A percentile compares a stretch with the other conserved stretches of the same genome.
Conservation (phyloP, 2,329 filamentous ascomycete species). For the Apiospora pterosperma region DNA sequence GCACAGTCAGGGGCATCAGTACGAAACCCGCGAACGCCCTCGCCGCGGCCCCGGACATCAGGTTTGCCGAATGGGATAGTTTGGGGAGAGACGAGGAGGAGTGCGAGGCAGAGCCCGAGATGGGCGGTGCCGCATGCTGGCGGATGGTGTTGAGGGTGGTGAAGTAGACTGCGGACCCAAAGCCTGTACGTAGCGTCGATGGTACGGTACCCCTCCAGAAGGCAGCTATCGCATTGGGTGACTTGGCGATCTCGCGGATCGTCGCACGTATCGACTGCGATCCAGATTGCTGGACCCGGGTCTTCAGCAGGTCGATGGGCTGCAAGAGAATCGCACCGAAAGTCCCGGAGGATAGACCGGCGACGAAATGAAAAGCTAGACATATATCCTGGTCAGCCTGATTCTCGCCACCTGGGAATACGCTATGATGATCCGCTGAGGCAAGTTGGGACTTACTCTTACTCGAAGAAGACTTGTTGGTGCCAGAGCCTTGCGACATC, state of each 20-base stretch:
- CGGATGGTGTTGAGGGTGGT: conserved; percentile 80
- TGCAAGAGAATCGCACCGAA: conserved; percentile 88
- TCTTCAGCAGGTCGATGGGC: conserved; percentile 94
- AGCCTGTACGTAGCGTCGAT: conserved; percentile 87
- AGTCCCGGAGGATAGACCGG: conserved; percentile 83
- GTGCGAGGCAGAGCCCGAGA: conserved; percentile 11
- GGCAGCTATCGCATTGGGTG: conserved; percentile 59
- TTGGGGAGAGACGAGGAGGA: conserved; percentile 74
- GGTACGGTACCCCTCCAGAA: conserved; percentile 94
- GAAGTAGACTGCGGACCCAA: conserved; percentile 93
- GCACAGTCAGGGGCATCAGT: conserved; percentile 92
- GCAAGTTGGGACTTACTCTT: neutral
- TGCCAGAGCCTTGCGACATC: conserved; percentile 9
- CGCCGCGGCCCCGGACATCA: conserved; percentile 79
- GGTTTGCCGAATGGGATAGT: conserved; percentile 79
- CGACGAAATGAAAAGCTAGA: conserved; percentile 78
- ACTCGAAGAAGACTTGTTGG: conserved; percentile 12
- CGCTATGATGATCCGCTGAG: neutral
- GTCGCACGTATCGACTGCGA: conserved; percentile 65
- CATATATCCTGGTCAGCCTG: neutral
- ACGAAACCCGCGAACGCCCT: conserved; percentile 84
- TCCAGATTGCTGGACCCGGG: conserved; percentile 85
- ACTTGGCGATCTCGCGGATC: conserved; percentile 65
- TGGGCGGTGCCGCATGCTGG: conserved; percentile 47
- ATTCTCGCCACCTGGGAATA: neutral